phyloP scores from a whole-genome alignment of 805 yeast species.

The Kurtzmaniella fragi region DNA sequence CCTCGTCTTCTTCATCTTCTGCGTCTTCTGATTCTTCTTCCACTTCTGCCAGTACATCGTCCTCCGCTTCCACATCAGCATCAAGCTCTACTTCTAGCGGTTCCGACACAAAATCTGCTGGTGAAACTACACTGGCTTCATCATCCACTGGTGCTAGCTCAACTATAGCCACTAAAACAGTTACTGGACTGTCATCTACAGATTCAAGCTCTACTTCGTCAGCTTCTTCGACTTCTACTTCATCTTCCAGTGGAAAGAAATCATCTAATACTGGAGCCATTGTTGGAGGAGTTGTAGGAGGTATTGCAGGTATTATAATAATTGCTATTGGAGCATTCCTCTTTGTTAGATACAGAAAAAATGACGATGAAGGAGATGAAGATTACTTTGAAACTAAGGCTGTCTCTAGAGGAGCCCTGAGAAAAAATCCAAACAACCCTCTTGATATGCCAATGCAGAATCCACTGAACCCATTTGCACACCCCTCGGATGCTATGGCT shows the following conservation, averaged over 20 bases:
- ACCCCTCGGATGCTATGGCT: constrained; percentile 46
- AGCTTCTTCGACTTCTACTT: constrained; percentile 4
- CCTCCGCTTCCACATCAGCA: constrained; percentile 5
- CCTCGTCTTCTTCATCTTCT: constrained; percentile 4
- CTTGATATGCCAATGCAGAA: constrained; percentile 43
- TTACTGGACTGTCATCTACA: constrained; percentile 10
- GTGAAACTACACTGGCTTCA: constrained; percentile 6
- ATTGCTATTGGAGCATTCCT: constrained; percentile 23
- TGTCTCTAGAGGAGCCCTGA: constrained; percentile 13
- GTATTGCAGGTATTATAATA: constrained; percentile 26
- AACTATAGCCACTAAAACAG: constrained; percentile 3
- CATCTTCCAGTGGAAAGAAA: constrained; percentile 10
- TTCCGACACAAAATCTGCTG: constrained; percentile 6
- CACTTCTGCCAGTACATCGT: constrained; percentile 5
- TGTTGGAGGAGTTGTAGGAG: constrained; percentile 44
- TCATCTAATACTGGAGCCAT: constrained; percentile 31
- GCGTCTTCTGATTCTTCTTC: constrained; percentile 6
- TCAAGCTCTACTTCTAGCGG: constrained; percentile 7
- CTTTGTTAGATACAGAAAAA: constrained; percentile 23
- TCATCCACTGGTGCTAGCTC: constrained; percentile 6
- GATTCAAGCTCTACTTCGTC: constrained; percentile 6
- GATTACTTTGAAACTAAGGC: constrained; percentile 27
- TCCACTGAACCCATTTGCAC: constrained; percentile 65
- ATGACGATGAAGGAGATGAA: constrained; percentile 29
- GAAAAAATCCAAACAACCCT: constrained; percentile 18